These are phyloP conservation scores for Aspergillus mulundensis DNA, from an alignment of 495 filamentous ascomycete species.

Conservation along the genomic window DNA sequence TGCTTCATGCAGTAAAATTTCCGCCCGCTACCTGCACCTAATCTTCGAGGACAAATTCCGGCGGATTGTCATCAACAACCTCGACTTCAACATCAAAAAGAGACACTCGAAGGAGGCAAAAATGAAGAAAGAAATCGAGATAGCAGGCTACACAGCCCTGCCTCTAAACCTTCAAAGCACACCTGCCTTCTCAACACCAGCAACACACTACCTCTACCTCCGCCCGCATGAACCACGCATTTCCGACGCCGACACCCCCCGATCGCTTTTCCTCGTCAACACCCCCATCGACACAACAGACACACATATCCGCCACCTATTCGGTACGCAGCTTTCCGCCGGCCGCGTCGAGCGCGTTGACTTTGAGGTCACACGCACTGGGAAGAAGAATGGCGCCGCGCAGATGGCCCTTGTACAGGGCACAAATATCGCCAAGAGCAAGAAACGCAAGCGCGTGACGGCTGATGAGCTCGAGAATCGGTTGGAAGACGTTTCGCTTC, in stretches of 20 bases:
- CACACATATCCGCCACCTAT: constrained; percentile 67
- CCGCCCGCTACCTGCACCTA: constrained; percentile 6
- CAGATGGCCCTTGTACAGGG: constrained; percentile 14
- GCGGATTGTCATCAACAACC: constrained; percentile 11
- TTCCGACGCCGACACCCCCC: constrained; percentile 63
- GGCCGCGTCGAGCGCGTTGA: constrained; percentile 70
- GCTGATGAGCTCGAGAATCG: constrained; percentile 48
- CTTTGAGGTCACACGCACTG: constrained; percentile 58
- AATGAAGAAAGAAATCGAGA: constrained; percentile 41
- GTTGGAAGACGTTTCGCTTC: constrained; percentile 51
- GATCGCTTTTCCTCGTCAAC: constrained; percentile 84
- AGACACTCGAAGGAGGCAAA: constrained; percentile 2
- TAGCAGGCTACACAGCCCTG: constrained; percentile 46
- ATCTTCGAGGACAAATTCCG: constrained; percentile 1
- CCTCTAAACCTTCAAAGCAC: constrained; percentile 57
- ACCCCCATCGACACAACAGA: constrained; percentile 81
- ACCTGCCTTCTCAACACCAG: constrained; percentile 53
- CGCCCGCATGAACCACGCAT: constrained; percentile 75
- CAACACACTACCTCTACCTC: constrained; percentile 81
- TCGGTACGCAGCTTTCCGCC: constrained; percentile 63
- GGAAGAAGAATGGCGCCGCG: constrained; percentile 29
- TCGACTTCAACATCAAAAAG: background rate
- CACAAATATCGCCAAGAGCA: constrained; percentile 31
- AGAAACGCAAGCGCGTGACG: constrained; percentile 64
- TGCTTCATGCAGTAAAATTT: constrained; percentile 3